phyloP scores from a whole-genome alignment of 768 basidiomycete species.

The Holtermanniella nyarrowii region DNA sequence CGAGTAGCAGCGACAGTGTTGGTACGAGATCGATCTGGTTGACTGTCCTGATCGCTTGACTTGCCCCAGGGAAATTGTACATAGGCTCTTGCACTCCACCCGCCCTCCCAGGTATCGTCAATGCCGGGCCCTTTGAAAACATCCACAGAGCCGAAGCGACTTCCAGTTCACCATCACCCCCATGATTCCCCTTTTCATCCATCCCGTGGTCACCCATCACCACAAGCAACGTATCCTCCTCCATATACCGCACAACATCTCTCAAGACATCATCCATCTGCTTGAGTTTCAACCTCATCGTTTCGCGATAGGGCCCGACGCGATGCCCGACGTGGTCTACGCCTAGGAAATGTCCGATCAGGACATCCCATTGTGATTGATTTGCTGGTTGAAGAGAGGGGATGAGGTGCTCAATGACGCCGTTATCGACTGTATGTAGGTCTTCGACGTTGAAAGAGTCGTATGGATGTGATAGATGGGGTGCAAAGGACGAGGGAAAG shows the following conservation, averaged over 20 bases:
- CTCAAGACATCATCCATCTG: slow-evolving; percentile 78
- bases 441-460: slow-evolving; percentile 99
- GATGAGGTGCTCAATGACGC: slow-evolving; percentile 73
- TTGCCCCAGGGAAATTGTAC: slow-evolving; percentile 27
- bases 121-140: slow-evolving; percentile 63
- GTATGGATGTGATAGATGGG: slow-evolving; percentile 68
- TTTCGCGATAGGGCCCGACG: slow-evolving; percentile 75
- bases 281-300: slow-evolving; percentile 70
- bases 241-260: slow-evolving; percentile 58
- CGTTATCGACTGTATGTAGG: slow-evolving; percentile 86
- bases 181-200: slow-evolving; percentile 89
- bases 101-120: slow-evolving; percentile 28
- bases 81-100: slow-evolving; percentile 5
- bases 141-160: slow-evolving; percentile 82
- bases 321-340: slow-evolving; percentile 95
- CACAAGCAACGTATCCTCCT: slow-evolving; percentile 77
- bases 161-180: slow-evolving; percentile 77
- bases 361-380: slow-evolving; percentile 61
- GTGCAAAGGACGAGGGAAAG: slow-evolving; percentile 64
- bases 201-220: slow-evolving; percentile 95
- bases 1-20: slow-evolving; percentile 75
- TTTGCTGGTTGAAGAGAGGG: slow-evolving; percentile 50
- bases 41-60: slow-evolving; percentile 50
- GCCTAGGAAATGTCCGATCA: slow-evolving; percentile 87
- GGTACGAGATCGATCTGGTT: slow-evolving; percentile 93